phyloP scores from a whole-genome alignment of 352 stramenopile genomes.

The Plasmopara muralis region DNA sequence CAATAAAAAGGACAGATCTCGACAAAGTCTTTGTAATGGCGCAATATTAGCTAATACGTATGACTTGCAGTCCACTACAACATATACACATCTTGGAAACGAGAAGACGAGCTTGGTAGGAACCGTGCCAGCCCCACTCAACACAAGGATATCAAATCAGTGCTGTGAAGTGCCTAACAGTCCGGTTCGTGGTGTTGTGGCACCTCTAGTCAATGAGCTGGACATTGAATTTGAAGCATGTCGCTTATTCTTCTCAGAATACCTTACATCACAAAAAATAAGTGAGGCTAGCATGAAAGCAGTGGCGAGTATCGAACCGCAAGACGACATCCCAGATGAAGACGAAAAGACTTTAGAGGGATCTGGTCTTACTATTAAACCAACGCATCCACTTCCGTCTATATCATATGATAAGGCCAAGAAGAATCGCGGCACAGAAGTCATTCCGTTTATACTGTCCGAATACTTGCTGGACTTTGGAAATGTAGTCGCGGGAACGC shows the following conservation, averaged over 20 bases:
- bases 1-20: conserved; percentile 12
- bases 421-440: conserved; percentile 29
- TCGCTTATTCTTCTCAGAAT: conserved; percentile 83
- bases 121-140: conserved; percentile 22
- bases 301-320: conserved; percentile 12
- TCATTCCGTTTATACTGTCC: conserved; percentile 77
- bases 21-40: conserved; percentile 8
- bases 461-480: conserved; percentile 92
- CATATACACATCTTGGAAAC: conserved; percentile 10
- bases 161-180: conserved; percentile 17
- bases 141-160: conserved; percentile 17
- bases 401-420: conserved; percentile 13
- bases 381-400: conserved; percentile 2
- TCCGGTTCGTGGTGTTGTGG: conserved; percentile 13
- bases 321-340: conserved; percentile 9
- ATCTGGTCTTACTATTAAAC: conserved; percentile 3
- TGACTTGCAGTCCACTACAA: conserved; percentile 57
- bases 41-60: conserved; percentile 13
- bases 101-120: conserved; percentile 30
- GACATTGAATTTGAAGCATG: conserved; percentile 81
- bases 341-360: conserved; percentile 3
- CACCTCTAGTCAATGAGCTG: conserved; percentile 45
- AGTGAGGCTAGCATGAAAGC: conserved; percentile 20
- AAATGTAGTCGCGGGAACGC: conserved; percentile 88
- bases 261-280: conserved; percentile 53